Evolutionary conservation across 768 basidiomycete species (phyloP).

Genomic region (Agrocybe pediades): DNA sequence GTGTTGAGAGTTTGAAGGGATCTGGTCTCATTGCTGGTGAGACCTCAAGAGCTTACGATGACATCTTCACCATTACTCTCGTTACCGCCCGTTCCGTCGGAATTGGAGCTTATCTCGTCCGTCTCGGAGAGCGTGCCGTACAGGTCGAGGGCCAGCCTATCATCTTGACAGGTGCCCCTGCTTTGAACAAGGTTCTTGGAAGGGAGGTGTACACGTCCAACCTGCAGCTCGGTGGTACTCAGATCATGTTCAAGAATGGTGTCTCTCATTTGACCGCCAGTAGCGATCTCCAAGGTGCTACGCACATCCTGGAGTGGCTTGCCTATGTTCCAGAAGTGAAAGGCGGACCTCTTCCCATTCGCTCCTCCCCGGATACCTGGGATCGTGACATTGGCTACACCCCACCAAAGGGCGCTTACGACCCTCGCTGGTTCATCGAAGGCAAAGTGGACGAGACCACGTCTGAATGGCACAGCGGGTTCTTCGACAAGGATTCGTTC

Average conservation of each 20-base stretch:
- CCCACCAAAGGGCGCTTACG: conserved; percentile 93
- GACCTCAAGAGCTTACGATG: conserved; percentile 97
- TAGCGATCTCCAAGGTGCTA: conserved; percentile 94
- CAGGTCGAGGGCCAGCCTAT: conserved; percentile 99
- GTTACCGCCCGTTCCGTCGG: conserved; percentile 99
- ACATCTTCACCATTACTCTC: conserved; percentile 99
- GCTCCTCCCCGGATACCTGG: conserved; percentile 76
- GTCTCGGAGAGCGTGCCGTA: conserved; percentile 95
- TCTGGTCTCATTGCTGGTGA: conserved; percentile 99
- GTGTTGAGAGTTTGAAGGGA: conserved; percentile 94
- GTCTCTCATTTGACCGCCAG: conserved; percentile 94
- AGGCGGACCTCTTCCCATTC: conserved; percentile 78
- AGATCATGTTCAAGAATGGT: conserved; percentile 99
- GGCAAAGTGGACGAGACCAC: conserved; percentile 88
- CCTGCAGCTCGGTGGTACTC: conserved; percentile 98
- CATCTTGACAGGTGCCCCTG: conserved; percentile 95
- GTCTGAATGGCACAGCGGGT: conserved; percentile 79
- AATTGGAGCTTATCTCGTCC: conserved; percentile 98
- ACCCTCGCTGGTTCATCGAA: conserved; percentile 97
- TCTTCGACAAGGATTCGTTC: conserved; percentile 98
- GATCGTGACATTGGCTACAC: conserved; percentile 89
- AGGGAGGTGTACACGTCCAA: conserved; percentile 99
- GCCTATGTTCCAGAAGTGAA: conserved; percentile 89
- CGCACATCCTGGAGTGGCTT: conserved; percentile 92
- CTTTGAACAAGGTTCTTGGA: conserved; percentile 98